phyloP scores from a whole-genome alignment of 176 grass and related monocot genomes.

The Themeda triandra region DNA sequence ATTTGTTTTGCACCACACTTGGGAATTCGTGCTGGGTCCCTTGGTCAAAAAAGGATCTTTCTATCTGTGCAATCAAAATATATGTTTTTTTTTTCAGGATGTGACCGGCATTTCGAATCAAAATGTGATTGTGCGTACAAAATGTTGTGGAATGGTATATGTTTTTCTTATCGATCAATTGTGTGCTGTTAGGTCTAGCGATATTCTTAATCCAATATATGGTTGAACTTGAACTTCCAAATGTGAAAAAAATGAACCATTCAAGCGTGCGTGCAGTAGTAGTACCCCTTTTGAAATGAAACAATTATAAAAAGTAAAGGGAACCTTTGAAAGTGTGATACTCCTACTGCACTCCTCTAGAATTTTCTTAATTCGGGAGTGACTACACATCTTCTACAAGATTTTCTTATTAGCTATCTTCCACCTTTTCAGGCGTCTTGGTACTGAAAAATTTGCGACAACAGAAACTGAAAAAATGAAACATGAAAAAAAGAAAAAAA shows the following conservation, averaged over 20 bases:
- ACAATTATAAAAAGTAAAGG: neutral
- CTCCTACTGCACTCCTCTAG: neutral
- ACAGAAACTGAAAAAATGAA: no score
- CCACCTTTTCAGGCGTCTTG: no score
- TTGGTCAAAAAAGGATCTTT: constrained; percentile 11
- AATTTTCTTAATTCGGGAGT: neutral
- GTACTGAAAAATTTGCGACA: no score
- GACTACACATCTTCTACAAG: no score
- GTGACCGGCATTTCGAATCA: neutral
- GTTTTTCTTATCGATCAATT: neutral
- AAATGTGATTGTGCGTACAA: neutral
- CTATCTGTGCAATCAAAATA: neutral
- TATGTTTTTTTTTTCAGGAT: neutral
- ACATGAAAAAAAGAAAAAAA: no score
- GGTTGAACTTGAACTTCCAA: neutral
- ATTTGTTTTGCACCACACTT: neutral
- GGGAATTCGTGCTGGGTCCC: neutral
- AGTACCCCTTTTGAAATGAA: neutral
- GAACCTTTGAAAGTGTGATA: neutral
- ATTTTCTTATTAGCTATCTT: no score
- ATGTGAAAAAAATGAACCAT: neutral
- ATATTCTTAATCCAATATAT: neutral
- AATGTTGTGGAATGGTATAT: neutral
- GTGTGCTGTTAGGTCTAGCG: neutral
- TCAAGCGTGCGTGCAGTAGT: neutral